Evolutionary conservation across 2,329 filamentous ascomycete genomes (phyloP).

Genomic region (Sporothrix globosa): DNA sequence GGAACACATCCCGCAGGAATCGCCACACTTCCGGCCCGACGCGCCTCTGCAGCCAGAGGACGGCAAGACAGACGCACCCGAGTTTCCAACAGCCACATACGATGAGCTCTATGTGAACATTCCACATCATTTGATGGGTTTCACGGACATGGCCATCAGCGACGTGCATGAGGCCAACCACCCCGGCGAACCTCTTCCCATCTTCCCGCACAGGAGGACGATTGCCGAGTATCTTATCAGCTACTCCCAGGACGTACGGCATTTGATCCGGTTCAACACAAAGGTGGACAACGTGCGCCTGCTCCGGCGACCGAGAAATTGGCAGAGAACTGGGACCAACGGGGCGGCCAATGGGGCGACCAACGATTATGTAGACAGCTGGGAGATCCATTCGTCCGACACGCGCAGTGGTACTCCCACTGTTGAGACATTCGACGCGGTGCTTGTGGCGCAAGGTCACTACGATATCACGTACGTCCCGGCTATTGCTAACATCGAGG

Average conservation of each 20-base stretch:
- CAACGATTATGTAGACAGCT: conserved; percentile 49
- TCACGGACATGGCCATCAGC: conserved; percentile 70
- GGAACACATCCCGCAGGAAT: conserved; percentile 68
- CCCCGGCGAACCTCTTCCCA: conserved; percentile 48
- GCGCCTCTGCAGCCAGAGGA: conserved; percentile 58
- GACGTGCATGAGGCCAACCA: conserved; percentile 45
- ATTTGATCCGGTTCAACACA: conserved; percentile 70
- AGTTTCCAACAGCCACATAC: conserved; percentile 85
- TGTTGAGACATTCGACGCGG: conserved; percentile 66
- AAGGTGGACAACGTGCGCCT: conserved; percentile 66
- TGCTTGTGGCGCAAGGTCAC: conserved; percentile 76
- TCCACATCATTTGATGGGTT: conserved; percentile 78
- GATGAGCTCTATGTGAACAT: conserved; percentile 85
- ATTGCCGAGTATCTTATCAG: conserved; percentile 74
- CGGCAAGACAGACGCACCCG: conserved; percentile 47
- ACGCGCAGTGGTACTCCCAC: background rate
- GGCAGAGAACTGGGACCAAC: background rate
- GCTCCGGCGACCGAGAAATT: conserved; percentile 39
- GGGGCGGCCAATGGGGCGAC: background rate
- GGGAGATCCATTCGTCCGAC: conserved; percentile 63
- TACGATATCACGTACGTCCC: conserved; percentile 72
- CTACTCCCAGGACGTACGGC: conserved; percentile 70
- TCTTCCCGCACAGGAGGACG: conserved; percentile 73
- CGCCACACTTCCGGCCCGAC: conserved; percentile 64
- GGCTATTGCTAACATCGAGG: conserved; percentile 59